Conservation (phyloP, 2,329 filamentous ascomycete genomes). For the Phialophora chinensis region DNA sequence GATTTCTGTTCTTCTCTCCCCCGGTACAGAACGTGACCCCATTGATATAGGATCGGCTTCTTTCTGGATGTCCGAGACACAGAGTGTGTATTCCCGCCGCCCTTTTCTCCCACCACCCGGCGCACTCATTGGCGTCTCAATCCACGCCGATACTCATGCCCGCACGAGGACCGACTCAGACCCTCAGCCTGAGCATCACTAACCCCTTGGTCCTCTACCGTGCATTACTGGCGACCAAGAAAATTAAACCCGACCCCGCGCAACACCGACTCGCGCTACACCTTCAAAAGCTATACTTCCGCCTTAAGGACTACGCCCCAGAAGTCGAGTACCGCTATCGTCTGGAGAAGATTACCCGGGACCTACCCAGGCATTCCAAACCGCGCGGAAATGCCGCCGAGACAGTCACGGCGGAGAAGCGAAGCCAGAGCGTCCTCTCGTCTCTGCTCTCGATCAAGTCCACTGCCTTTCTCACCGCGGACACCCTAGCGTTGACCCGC, state of each 20-base stretch:
- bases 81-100: neutral
- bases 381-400: neutral
- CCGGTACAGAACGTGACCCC: neutral
- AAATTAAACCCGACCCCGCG: slow-evolving; percentile 71
- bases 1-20: neutral
- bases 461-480: slow-evolving; percentile 41
- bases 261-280: slow-evolving; percentile 77
- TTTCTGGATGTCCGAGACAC: neutral
- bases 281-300: slow-evolving; percentile 75
- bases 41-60: neutral
- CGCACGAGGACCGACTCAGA: slow-evolving; percentile 6
- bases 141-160: slow-evolving; percentile 7
- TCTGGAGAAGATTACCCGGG: slow-evolving; percentile 64
- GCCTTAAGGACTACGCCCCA: slow-evolving; percentile 79
- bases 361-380: slow-evolving; percentile 43
- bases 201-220: slow-evolving; percentile 80
- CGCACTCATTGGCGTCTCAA: neutral
- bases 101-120: neutral
- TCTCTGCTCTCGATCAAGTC: slow-evolving; percentile 11
- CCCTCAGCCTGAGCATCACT: slow-evolving; percentile 38
- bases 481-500: slow-evolving; percentile 66
- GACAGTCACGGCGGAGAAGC: slow-evolving; percentile 21
- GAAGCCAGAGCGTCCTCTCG: slow-evolving; percentile 2
- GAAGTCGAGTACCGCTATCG: slow-evolving; percentile 70
- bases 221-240: slow-evolving; percentile 69